These are phyloP conservation scores for Candida ipomoeae DNA, from an alignment of 805 yeast genomes.

Conservation along the genomic window DNA sequence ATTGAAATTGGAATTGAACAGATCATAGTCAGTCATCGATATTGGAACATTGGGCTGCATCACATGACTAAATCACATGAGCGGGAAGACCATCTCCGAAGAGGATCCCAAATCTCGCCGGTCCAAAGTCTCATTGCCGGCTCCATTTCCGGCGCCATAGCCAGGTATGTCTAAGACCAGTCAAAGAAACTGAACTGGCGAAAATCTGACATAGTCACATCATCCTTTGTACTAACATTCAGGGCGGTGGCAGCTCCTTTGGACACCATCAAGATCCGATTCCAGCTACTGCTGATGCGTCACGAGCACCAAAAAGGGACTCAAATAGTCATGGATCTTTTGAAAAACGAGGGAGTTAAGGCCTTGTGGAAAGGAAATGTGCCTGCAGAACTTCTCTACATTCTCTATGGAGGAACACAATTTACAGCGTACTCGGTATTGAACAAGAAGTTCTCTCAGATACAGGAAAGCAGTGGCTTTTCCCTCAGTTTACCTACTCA, in stretches of 20 bases:
- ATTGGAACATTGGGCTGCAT: neutral
- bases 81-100: conserved; percentile 42
- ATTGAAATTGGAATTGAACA: no score
- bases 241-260: conserved; percentile 71
- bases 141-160: conserved; percentile 39
- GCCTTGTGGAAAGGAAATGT: conserved; percentile 96
- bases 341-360: conserved; percentile 59
- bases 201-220: neutral
- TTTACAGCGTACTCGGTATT: conserved; percentile 65
- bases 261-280: conserved; percentile 71
- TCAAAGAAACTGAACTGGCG: no score
- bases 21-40: no score
- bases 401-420: conserved; percentile 81
- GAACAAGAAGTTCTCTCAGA: conserved; percentile 40
- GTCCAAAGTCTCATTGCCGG: conserved; percentile 63
- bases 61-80: neutral
- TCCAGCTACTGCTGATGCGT: conserved; percentile 52
- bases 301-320: conserved; percentile 20
- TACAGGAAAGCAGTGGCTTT: conserved; percentile 20
- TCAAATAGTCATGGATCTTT: conserved; percentile 40
- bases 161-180: conserved; percentile 28
- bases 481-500: conserved; percentile 36
- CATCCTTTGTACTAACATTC: conserved; percentile 18
- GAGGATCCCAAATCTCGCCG: conserved; percentile 51
- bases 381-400: conserved; percentile 85